phyloP scores from a whole-genome alignment of 306 rosid genomes.

The Prunus kanzakura region DNA sequence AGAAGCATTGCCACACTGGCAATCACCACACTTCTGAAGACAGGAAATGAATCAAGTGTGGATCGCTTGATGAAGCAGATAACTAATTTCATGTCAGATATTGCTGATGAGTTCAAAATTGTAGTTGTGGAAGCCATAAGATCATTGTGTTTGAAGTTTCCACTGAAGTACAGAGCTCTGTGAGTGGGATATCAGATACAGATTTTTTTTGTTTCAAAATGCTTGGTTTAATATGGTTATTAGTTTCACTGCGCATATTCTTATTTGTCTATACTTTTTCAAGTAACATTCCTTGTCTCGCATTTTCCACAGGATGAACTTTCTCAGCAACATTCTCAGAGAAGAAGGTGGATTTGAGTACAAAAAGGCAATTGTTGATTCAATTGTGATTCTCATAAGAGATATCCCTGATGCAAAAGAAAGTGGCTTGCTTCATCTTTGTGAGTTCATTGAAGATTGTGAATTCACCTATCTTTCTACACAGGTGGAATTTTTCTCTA shows the following conservation, averaged over 20 bases:
- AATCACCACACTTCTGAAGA: constrained; percentile 93
- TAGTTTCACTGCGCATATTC: constrained; percentile 1
- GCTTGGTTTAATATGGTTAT: neutral
- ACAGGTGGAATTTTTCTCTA: constrained; percentile 57
- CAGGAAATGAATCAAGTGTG: constrained; percentile 98
- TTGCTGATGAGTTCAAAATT: constrained; percentile 96
- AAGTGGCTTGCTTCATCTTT: constrained; percentile 94
- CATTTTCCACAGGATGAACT: constrained; percentile 75
- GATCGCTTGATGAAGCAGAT: constrained; percentile 98
- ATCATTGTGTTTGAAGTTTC: constrained; percentile 91
- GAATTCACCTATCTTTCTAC: constrained; percentile 98
- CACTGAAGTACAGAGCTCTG: constrained; percentile 91
- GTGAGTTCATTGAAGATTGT: constrained; percentile 98
- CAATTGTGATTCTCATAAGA: constrained; percentile 92
- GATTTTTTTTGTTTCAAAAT: neutral
- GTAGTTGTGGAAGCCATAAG: constrained; percentile 98
- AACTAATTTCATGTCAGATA: constrained; percentile 97
- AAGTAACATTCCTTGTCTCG: neutral
- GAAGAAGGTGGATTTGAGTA: constrained; percentile 99
- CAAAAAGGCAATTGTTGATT: constrained; percentile 96
- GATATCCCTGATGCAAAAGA: constrained; percentile 98
- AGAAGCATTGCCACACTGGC: constrained; percentile 99
- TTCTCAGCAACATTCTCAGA: constrained; percentile 95
- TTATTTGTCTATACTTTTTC: neutral
- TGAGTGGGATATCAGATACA: constrained; percentile 45